Evolutionary conservation across 495 filamentous ascomycete genomes (phyloP).

Genomic region (Annulohypoxylon nitens): DNA sequence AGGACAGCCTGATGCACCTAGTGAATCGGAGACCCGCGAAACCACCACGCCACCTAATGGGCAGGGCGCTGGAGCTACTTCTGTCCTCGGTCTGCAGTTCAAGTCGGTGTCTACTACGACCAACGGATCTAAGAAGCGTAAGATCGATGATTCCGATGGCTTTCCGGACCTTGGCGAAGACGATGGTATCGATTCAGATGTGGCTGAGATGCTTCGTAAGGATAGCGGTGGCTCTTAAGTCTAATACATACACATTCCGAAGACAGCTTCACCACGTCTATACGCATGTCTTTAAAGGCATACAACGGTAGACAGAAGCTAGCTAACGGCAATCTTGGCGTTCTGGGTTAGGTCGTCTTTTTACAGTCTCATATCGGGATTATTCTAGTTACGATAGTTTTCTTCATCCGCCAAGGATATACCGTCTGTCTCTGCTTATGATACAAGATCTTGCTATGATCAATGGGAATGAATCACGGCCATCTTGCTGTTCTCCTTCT

Average conservation of each 20-base stretch:
- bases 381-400: not conserved
- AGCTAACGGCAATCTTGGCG: conserved; percentile 13
- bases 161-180: conserved; percentile 77
- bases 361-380: not conserved
- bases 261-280: not conserved
- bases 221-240: conserved; percentile 48
- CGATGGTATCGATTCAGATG: conserved; percentile 83
- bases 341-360: conserved; percentile 1
- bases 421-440: not conserved
- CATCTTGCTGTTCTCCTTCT: not conserved
- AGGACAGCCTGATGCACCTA: conserved; percentile 42
- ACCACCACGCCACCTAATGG: conserved; percentile 55
- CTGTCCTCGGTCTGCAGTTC: conserved; percentile 63
- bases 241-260: not conserved
- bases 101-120: conserved; percentile 57
- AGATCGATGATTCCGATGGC: conserved; percentile 72
- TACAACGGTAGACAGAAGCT: not conserved
- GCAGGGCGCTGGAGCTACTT: conserved; percentile 64
- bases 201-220: conserved; percentile 80
- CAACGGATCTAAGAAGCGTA: conserved; percentile 77
- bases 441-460: not conserved
- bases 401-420: not conserved
- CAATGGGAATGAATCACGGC: conserved; percentile 1
- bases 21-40: conserved; percentile 43
- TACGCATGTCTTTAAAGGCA: not conserved